Evolutionary conservation across 2,329 filamentous ascomycete species (phyloP).

Genomic region (Diaporthe citrichinensis): DNA sequence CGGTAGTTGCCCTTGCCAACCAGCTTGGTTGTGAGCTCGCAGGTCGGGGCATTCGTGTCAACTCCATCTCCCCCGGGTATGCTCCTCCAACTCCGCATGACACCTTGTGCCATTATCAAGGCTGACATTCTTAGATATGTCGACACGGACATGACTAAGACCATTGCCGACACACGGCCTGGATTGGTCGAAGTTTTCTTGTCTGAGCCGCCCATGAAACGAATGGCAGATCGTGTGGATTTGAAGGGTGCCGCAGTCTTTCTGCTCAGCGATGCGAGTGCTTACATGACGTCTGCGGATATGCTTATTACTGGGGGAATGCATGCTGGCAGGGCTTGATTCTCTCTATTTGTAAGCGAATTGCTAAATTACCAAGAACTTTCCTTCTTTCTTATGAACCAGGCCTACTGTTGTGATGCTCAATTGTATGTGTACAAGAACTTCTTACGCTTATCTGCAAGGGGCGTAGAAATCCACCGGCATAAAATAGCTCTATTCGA

Average conservation of each 20-base stretch:
- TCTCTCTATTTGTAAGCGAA: too few relatives aligned
- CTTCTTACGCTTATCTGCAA: too few relatives aligned
- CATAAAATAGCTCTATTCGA: too few relatives aligned
- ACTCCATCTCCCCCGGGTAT: conserved; percentile 54
- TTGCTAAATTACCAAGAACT: too few relatives aligned
- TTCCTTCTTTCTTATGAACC: too few relatives aligned
- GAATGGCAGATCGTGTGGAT: conserved; percentile 55
- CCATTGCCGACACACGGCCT: conserved; percentile 47
- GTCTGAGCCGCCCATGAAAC: conserved; percentile 55
- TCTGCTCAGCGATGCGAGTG: conserved; percentile 56
- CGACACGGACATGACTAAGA: conserved; percentile 52
- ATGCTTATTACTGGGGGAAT: conserved; percentile 55
- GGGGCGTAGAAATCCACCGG: too few relatives aligned
- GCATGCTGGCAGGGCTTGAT: conserved; percentile 46
- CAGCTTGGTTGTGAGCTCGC: conserved; percentile 53
- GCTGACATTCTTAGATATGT: conserved; percentile 48
- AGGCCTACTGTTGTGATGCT: too few relatives aligned
- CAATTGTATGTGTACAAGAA: too few relatives aligned
- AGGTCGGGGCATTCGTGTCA: conserved; percentile 49
- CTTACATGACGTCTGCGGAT: conserved; percentile 58
- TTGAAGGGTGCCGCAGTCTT: conserved; percentile 57
- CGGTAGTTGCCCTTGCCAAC: conserved; percentile 60
- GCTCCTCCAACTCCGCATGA: not conserved
- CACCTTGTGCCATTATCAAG: not conserved
- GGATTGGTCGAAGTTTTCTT: conserved; percentile 53